phyloP scores from a whole-genome alignment of 2,329 filamentous ascomycete species.

The Daldinia eschscholtzii region DNA sequence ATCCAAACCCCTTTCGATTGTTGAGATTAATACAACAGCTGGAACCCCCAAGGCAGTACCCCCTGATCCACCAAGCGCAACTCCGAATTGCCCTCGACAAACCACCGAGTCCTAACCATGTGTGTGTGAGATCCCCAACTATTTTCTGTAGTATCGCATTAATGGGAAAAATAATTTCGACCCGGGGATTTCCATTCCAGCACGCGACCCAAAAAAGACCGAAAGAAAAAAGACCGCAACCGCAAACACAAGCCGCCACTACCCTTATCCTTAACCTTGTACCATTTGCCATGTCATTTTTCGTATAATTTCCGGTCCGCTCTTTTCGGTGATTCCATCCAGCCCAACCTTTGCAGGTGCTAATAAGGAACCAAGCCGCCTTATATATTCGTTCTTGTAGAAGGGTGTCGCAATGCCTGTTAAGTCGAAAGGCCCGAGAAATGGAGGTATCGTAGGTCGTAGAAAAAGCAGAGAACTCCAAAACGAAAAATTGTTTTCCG shows the following conservation, averaged over 20 bases:
- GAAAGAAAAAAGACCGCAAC: slow-evolving; percentile 28
- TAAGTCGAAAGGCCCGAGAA: slow-evolving; percentile 24
- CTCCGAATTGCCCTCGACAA: slow-evolving; percentile 9
- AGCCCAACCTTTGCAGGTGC: slow-evolving; percentile 40
- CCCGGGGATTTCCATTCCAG: neutral
- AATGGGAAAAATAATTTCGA: slow-evolving; percentile 16
- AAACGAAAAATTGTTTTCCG: slow-evolving; percentile 40
- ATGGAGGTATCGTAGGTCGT: slow-evolving; percentile 38
- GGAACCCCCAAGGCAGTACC: neutral
- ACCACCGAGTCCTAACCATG: slow-evolving; percentile 4
- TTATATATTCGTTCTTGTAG: slow-evolving; percentile 45
- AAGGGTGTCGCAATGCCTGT: slow-evolving; percentile 27
- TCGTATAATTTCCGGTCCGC: slow-evolving; percentile 38
- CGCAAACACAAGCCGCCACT: slow-evolving; percentile 40
- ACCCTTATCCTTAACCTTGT: slow-evolving; percentile 42
- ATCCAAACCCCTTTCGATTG: slow-evolving; percentile 11
- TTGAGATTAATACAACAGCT: slow-evolving; percentile 11
- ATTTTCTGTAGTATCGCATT: slow-evolving; percentile 20
- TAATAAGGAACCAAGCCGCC: slow-evolving; percentile 31
- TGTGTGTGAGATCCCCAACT: slow-evolving; percentile 1
- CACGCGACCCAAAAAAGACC: slow-evolving; percentile 22
- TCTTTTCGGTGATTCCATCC: slow-evolving; percentile 41
- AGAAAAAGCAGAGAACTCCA: slow-evolving; percentile 44
- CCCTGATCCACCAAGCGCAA: neutral
- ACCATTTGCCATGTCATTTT: slow-evolving; percentile 45